Evolutionary conservation across 768 basidiomycete species (phyloP).

Genomic region (Rubroboletus pulcherrimus): DNA sequence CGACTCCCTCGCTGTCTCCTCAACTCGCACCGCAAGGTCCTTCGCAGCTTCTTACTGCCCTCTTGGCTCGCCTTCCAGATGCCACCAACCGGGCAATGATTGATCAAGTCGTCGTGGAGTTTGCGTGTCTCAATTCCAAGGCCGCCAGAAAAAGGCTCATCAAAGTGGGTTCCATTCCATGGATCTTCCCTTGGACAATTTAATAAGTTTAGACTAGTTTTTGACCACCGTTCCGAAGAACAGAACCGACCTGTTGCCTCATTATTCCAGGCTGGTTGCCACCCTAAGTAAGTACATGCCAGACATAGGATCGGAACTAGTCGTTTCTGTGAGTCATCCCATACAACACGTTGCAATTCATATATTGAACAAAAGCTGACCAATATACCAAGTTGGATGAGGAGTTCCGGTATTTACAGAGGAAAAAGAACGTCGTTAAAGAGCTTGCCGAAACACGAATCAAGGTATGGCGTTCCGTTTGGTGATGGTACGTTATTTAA

Average conservation of each 20-base stretch:
- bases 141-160: slow-evolving; percentile 89
- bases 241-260: slow-evolving; percentile 85
- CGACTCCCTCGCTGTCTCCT: slow-evolving; percentile 59
- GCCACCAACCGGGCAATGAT: slow-evolving; percentile 87
- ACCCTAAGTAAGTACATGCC: slow-evolving; percentile 92
- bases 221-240: slow-evolving; percentile 82
- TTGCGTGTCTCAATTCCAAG: slow-evolving; percentile 95
- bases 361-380: slow-evolving; percentile 3
- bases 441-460: slow-evolving; percentile 82
- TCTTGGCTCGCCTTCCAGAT: slow-evolving; percentile 89
- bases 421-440: slow-evolving; percentile 89
- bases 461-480: slow-evolving; percentile 50
- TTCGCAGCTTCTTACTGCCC: slow-evolving; percentile 84
- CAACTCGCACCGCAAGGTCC: slow-evolving; percentile 84
- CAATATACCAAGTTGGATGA: slow-evolving; percentile 72
- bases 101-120: slow-evolving; percentile 93
- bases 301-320: slow-evolving; percentile 80
- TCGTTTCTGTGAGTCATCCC: slow-evolving; percentile 61
- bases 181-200: slow-evolving; percentile 1
- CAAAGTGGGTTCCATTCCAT: slow-evolving; percentile 50
- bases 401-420: slow-evolving; percentile 92
- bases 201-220: slow-evolving; percentile 46
- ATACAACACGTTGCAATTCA: not conserved
- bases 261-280: slow-evolving; percentile 87
- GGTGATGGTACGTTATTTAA: not conserved